A percentile compares a stretch with the other conserved stretches of the same genome.
These are phyloP conservation scores for Zanthoxylum bungeanum DNA, from an alignment of 345 rosid species.

Conservation along the genomic window DNA sequence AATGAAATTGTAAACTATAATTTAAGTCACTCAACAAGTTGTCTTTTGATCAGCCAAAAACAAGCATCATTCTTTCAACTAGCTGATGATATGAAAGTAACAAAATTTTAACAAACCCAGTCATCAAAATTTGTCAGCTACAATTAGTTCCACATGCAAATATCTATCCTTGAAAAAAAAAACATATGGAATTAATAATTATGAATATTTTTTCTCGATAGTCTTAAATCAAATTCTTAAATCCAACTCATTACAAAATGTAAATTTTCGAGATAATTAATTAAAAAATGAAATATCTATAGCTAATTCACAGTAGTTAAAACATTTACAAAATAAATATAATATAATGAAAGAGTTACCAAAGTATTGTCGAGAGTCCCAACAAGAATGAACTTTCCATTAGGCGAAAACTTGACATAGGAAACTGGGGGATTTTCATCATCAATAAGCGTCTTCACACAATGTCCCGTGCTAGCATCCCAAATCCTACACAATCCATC, in stretches of 20 bases:
- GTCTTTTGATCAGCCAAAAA: background rate
- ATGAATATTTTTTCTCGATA: too few relatives aligned
- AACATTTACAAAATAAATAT: background rate
- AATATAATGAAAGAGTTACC: conserved; percentile 43
- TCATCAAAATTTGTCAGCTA: background rate
- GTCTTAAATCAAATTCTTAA: too few relatives aligned
- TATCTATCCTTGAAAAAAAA: background rate
- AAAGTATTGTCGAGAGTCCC: conserved; percentile 83
- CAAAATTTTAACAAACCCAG: background rate
- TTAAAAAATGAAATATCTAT: too few relatives aligned
- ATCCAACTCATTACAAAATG: too few relatives aligned
- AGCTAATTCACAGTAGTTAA: background rate
- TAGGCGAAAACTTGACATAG: conserved; percentile 81
- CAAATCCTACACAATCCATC: conserved; percentile 90
- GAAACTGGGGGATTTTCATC: conserved; percentile 97
- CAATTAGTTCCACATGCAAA: background rate
- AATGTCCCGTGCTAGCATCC: conserved; percentile 90
- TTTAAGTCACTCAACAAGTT: background rate
- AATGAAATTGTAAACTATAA: background rate
- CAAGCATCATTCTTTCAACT: background rate
- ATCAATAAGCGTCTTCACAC: conserved; percentile 78
- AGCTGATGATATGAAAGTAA: background rate
- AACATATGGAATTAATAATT: background rate
- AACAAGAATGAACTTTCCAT: conserved; percentile 89
- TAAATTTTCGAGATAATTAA: too few relatives aligned